Evolutionary conservation across 1,284 basidiomycete species (phyloP).

Genomic region (Kalmanozyma brasiliensis): DNA sequence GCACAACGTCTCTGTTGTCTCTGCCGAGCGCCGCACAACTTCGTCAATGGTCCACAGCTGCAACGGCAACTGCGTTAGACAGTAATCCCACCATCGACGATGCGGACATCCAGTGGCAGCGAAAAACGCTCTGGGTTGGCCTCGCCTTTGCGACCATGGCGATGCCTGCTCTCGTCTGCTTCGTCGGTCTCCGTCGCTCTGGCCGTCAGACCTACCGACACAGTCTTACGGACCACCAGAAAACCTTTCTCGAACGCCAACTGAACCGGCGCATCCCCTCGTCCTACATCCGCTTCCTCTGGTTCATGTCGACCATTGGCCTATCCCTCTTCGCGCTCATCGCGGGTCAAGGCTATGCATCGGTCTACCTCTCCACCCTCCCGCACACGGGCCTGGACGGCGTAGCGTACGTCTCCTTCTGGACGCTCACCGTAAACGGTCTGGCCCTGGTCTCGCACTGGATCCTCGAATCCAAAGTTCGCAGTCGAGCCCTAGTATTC

Average conservation of each 20-base stretch:
- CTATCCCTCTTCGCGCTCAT: slow-evolving; percentile 72
- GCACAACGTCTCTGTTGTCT: slow-evolving; percentile 8
- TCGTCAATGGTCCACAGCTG: slow-evolving; percentile 14
- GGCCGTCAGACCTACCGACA: slow-evolving; percentile 66
- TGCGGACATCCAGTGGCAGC: slow-evolving; percentile 71
- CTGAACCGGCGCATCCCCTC: slow-evolving; percentile 71
- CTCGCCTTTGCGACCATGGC: slow-evolving; percentile 73
- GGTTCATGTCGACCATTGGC: slow-evolving; percentile 72
- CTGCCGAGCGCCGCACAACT: slow-evolving; percentile 23
- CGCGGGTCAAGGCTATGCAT: slow-evolving; percentile 73
- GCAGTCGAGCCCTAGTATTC: slow-evolving; percentile 72
- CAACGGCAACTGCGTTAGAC: not conserved
- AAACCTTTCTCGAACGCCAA: slow-evolving; percentile 70
- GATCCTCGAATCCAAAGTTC: slow-evolving; percentile 72
- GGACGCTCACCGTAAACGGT: slow-evolving; percentile 71
- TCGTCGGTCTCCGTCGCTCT: slow-evolving; percentile 58
- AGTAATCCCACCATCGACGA: slow-evolving; percentile 40
- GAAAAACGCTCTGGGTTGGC: slow-evolving; percentile 73
- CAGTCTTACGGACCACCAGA: slow-evolving; percentile 68
- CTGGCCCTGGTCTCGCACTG: slow-evolving; percentile 70
- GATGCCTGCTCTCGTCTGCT: slow-evolving; percentile 70
- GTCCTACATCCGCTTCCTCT: slow-evolving; percentile 72
- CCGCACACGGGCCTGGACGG: slow-evolving; percentile 73
- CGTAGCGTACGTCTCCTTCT: slow-evolving; percentile 73
- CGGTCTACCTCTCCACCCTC: slow-evolving; percentile 72